Base-by-base conservation (phyloP, 768 basidiomycete species). In the Naematelia aurantialba region DNA sequence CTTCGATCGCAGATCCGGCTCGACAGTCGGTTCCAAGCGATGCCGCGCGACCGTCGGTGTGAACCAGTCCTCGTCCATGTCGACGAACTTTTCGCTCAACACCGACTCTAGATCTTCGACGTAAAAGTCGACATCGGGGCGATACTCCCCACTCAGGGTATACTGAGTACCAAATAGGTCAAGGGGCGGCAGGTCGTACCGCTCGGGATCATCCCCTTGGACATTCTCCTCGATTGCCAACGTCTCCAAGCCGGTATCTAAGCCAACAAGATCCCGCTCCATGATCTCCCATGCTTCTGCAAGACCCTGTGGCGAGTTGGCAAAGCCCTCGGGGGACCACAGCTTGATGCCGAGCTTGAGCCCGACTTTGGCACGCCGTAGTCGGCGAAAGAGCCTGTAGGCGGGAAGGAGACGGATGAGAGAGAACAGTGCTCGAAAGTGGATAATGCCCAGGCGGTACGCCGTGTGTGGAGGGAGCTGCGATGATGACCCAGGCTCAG, bases 41-140 rank as follows among this genome's bases (percentile, higher is more conserved):
- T 64, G 54, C n/a, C 69, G 30, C 19, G 66, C 66, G 12, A 76
- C 63, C 1, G 75, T 77, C 12, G 75, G 75, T 3, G 67, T 75
- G 56, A 77, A 77, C 66, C 72, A 76, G 45, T 74, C 72, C 39
- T 77, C 74, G 45, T 73, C 73, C 70, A 75, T 70, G 45, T 73
- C 73, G 11, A 66, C 70, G 54, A 76, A 68, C 48, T 68, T 68
- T 49, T 72, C 69, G 24, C 68, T 70, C 34, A 76, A 45, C 14
- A 73, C 68, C 27, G 70, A 55, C 52, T 76, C 73, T 52, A 73
- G 59, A 48, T 76, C 68, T 53, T 76, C 73, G 5, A 73, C 67
- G 19, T 61, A 62, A 55, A 76, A 72, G 57, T 75, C 72, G 17
- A 72, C 67, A 30, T 70, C 73, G 1, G 68, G 60, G 11, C 75